Conservation (phyloP, 306 rosid genomes). For the Senna siamea region DNA sequence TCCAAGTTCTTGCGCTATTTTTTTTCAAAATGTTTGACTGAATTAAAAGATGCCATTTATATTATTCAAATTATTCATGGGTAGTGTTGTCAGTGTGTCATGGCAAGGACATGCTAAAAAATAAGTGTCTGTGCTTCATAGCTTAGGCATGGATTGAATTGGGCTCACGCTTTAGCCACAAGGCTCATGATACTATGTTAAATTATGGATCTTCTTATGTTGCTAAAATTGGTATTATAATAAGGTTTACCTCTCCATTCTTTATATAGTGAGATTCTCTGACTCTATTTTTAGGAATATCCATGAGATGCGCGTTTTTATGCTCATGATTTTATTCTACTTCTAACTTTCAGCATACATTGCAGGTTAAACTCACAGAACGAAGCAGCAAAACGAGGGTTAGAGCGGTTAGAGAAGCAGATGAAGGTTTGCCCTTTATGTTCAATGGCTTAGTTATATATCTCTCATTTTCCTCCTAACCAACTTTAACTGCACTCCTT, state of each 20-base stretch:
- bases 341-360: slow-evolving; percentile 36
- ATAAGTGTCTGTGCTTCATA: background rate
- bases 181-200: background rate
- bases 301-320: slow-evolving; percentile 17
- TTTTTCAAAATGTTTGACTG: background rate
- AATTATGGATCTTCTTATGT: background rate
- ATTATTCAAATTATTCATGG: background rate
- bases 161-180: background rate
- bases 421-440: slow-evolving; percentile 74
- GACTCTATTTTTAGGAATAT: background rate
- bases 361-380: slow-evolving; percentile 91
- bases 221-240: background rate
- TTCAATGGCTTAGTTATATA: slow-evolving; percentile 23
- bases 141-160: slow-evolving; percentile 14
- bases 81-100: background rate
- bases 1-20: background rate
- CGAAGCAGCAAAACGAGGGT: slow-evolving; percentile 93
- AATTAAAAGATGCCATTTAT: background rate
- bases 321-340: slow-evolving; percentile 28
- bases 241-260: slow-evolving; percentile 1
- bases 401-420: slow-evolving; percentile 94
- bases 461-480: slow-evolving; percentile 23
- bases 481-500: slow-evolving; percentile 26
- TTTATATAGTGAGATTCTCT: background rate
- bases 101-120: background rate